phyloP scores from a whole-genome alignment of 2,329 filamentous ascomycete genomes.

The Fusarium chuoi region DNA sequence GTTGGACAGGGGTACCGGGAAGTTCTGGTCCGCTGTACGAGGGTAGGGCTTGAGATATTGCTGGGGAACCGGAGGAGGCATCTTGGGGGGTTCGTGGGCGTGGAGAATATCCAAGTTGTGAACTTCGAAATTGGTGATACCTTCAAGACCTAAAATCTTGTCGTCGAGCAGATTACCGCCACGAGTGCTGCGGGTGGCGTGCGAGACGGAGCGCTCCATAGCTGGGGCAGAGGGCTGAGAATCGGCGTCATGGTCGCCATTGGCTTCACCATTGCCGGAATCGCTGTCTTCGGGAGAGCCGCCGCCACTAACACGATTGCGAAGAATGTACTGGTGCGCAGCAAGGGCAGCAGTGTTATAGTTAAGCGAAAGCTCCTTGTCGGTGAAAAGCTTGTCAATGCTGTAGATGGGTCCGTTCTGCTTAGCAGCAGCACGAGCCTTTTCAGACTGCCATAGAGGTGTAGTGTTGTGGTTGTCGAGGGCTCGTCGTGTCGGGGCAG shows the following conservation, averaged over 20 bases:
- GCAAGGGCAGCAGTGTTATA: slow-evolving; percentile 72
- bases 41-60: slow-evolving; percentile 69
- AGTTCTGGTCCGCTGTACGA: slow-evolving; percentile 65
- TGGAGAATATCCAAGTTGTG: slow-evolving; percentile 67
- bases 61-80: slow-evolving; percentile 66
- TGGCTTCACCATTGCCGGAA: slow-evolving; percentile 61
- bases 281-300: slow-evolving; percentile 65
- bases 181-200: slow-evolving; percentile 71
- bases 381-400: slow-evolving; percentile 76
- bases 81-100: slow-evolving; percentile 64
- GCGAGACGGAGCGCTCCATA: slow-evolving; percentile 73
- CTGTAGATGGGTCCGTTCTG: slow-evolving; percentile 71
- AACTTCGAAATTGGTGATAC: slow-evolving; percentile 67
- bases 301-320: slow-evolving; percentile 64
- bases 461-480: slow-evolving; percentile 68
- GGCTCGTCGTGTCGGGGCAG: slow-evolving; percentile 65
- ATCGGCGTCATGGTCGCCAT: slow-evolving; percentile 61
- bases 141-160: slow-evolving; percentile 68
- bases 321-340: slow-evolving; percentile 69
- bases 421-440: slow-evolving; percentile 62
- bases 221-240: slow-evolving; percentile 59
- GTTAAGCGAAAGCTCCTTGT: slow-evolving; percentile 74
- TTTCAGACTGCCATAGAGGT: slow-evolving; percentile 71
- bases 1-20: slow-evolving; percentile 59
- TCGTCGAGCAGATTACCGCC: slow-evolving; percentile 67